Evolutionary conservation across 371 early-diverging fungal species (phyloP), one percentile per base, ranked within the genome.

Genomic region (Apophysomyces sp.): DNA sequence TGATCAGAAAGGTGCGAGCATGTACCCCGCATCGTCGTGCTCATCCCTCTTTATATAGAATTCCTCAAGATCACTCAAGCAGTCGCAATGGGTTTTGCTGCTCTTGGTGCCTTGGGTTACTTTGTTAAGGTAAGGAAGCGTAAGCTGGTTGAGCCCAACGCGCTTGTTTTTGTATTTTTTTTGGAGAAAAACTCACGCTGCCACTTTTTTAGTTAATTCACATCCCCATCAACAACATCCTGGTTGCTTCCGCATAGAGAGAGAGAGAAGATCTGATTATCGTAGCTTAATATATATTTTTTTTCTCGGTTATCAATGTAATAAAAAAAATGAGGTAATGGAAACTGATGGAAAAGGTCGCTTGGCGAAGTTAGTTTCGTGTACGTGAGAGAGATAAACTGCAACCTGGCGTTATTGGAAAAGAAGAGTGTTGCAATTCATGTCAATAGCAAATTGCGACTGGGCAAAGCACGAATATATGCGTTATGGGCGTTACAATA

Each of bases 191-290:
- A 12, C 34, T 62, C 15, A 24, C 39, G 16, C 31, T 54, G 29
- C 11, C 26, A 28, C 34, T 53, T 2, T 13, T 51, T 2, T 53
- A 83, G 85, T 86, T 98, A 66, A 93, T 98, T 67, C 99, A 98
- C 80, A 98, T 98, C 74, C 99, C 99, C 62, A 97, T 98, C 86
- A 98, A 97, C 90, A 97, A 98, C 85, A 97, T 98, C 77, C 94
- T 98, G 68, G 98, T 98, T 44, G 86, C 85, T 58, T 86, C 83
- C 36, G 85, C 86, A 32, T 88, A 84, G 77, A 62, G 36, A 18
- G 12, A 60, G 31, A 58, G 29, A 30, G 18, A 55, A 44, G 24
- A 18, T 26, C 21, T 21, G 21, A 2, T 9, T 44, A 21, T 44
- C 49, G 21, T 44, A n/a, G 24, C 9, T 21, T 44, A 7, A 44